Evolutionary conservation across 352 stramenopile species (phyloP).

Genomic region (Phytophthora sansomeana): DNA sequence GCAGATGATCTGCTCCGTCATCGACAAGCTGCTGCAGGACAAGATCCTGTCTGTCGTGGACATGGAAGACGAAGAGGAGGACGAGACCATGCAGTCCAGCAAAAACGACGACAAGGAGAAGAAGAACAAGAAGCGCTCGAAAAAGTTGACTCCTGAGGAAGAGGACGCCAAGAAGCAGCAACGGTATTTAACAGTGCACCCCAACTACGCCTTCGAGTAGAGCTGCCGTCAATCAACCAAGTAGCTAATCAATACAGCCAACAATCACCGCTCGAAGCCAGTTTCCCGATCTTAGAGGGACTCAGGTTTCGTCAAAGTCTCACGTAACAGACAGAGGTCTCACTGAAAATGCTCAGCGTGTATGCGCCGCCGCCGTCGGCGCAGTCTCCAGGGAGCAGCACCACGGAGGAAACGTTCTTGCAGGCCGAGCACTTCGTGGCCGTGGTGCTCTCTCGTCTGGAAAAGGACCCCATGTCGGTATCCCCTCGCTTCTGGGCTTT

Average conservation of each 20-base stretch:
- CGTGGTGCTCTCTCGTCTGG: constrained; percentile 63
- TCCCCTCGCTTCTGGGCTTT: constrained; percentile 56
- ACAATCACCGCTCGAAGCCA: neutral
- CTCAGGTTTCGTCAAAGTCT: constrained; percentile 11
- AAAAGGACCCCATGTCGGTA: constrained; percentile 56
- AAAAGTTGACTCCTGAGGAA: constrained; percentile 52
- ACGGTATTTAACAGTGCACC: constrained; percentile 82
- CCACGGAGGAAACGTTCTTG: constrained; percentile 44
- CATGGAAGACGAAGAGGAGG: constrained; percentile 61
- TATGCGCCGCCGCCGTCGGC: constrained; percentile 3
- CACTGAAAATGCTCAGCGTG: constrained; percentile 20
- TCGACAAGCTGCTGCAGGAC: constrained; percentile 83
- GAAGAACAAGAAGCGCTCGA: constrained; percentile 36
- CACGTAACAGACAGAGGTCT: neutral
- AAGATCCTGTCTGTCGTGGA: constrained; percentile 82
- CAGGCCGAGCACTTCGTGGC: constrained; percentile 65
- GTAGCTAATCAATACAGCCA: constrained; percentile 1
- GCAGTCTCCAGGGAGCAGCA: constrained; percentile 25
- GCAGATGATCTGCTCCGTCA: constrained; percentile 84
- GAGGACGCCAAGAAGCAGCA: constrained; percentile 69
- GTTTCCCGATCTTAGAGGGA: constrained; percentile 20
- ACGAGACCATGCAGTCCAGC: constrained; percentile 27
- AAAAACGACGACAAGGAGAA: constrained; percentile 23
- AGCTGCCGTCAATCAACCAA: neutral
- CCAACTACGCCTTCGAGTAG: constrained; percentile 81